Evolutionary conservation across 75 land plant species (phyloP), one percentile per base, ranked within the genome.

Genomic region (Cryptomeria japonica): DNA sequence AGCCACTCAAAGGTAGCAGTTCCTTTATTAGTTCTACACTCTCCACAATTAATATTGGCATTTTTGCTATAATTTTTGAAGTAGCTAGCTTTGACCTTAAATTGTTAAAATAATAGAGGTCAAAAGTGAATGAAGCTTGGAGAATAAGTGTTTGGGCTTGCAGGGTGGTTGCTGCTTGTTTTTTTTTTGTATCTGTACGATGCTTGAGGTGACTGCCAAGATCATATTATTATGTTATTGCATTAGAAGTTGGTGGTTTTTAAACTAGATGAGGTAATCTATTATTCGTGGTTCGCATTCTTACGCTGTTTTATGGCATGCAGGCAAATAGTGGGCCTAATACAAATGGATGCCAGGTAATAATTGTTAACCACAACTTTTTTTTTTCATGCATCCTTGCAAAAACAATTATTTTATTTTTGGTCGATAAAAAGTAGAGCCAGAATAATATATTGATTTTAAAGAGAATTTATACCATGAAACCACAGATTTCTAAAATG

Each of bases 241-340:
- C 84, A 19, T 22, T 46, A 44, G 14, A n/a, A 82, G 32, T 46
- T 46, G n/a, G 83, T 42, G 31, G 11, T 41, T 14, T 0, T 46
- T 44, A 44, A 42, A 46, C 5, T n/a, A 1, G 49, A 80, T 28
- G 16, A 82, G 51, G 46, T 82, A 46, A 44, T 22, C 8, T 46
- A n/a, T 82, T 44, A 82, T 82, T 82, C 49, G 46, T 82, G 49
- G 72, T 58, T 32, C 37, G 32, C 44, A 85, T 19, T 41, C 38
- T 85, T 13, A 39, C 61, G 41, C 56, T 58, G 32, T 4, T 46
- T 87, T 85, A 47, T 89, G 70, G 84, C 13, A 86, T 88, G 84
- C 95, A 97, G 99, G 99, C 99, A 88, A 97, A 97, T 73, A 96
- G 97, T 90, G 99, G 99, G 41, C 95, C 97, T 83, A 90, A 90